A percentile compares a stretch with the other conserved stretches of the same genome.
Conservation (phyloP, 208 protist genomes). For the Herpetomonas tarakana region DNA sequence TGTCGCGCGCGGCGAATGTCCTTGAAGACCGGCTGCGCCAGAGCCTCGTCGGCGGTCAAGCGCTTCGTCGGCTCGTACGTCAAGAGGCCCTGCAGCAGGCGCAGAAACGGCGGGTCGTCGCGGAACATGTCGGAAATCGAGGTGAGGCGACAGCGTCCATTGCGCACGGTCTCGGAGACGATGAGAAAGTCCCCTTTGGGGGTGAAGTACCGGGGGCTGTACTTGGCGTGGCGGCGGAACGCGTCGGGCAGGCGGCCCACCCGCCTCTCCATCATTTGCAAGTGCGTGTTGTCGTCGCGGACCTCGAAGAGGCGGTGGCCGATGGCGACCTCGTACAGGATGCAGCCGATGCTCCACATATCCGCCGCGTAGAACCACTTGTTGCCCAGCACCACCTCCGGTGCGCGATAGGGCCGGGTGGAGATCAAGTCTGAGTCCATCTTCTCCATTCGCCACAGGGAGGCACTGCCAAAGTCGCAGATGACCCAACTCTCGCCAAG, state of each 20-base stretch:
- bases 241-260: slow-evolving; percentile 60
- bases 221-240: slow-evolving; percentile 33
- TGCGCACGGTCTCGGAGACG: slow-evolving; percentile 30
- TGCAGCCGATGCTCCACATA: slow-evolving; percentile 93
- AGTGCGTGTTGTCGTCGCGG: slow-evolving; percentile 77
- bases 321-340: slow-evolving; percentile 89
- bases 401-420: slow-evolving; percentile 91
- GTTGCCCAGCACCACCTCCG: slow-evolving; percentile 84
- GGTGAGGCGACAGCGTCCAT: slow-evolving; percentile 30
- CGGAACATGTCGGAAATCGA: slow-evolving; percentile 41
- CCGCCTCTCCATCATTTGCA: slow-evolving; percentile 73
- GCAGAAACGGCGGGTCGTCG: slow-evolving; percentile 52
- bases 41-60: slow-evolving; percentile 58
- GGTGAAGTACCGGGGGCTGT: slow-evolving; percentile 61
- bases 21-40: slow-evolving; percentile 68
- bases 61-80: slow-evolving; percentile 68
- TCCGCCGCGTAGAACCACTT: slow-evolving; percentile 92
- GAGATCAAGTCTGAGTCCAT: slow-evolving; percentile 83
- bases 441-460: slow-evolving; percentile 59
- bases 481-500: slow-evolving; percentile 69
- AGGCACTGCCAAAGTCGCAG: slow-evolving; percentile 89
- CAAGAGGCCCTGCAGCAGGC: slow-evolving; percentile 59
- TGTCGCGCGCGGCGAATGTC: not conserved
- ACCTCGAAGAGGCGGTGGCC: slow-evolving; percentile 92
- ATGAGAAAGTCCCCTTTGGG: slow-evolving; percentile 38